phyloP scores from a whole-genome alignment of 75 land plant species.

The Selaginella moellendorffii region DNA sequence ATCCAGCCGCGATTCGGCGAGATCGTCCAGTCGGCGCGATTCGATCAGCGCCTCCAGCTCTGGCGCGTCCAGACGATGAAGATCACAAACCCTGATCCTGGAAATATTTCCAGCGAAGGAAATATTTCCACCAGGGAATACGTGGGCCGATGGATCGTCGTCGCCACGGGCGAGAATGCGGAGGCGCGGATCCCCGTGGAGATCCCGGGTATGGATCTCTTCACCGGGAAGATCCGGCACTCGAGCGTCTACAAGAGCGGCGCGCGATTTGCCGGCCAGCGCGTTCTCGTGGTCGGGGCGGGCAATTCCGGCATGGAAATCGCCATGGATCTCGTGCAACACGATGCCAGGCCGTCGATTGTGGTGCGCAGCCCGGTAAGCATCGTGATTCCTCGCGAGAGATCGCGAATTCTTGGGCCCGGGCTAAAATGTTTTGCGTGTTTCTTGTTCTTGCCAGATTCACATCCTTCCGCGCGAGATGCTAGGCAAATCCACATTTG shows the following conservation, averaged over 20 bases:
- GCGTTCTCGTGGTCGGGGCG: constrained; percentile 51
- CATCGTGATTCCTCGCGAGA: neutral
- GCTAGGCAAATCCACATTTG: constrained; percentile 50
- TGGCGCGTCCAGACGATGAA: constrained; percentile 47
- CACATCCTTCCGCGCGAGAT: constrained; percentile 64
- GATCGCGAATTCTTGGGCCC: neutral
- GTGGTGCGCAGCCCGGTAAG: constrained; percentile 41
- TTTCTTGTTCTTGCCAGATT: constrained; percentile 31
- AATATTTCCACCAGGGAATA: constrained; percentile 27
- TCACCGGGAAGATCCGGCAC: constrained; percentile 39
- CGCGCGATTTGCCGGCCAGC: constrained; percentile 19
- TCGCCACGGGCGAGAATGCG: constrained; percentile 81
- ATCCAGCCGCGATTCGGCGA: constrained; percentile 28
- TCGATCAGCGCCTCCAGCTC: constrained; percentile 3
- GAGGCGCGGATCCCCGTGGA: constrained; percentile 39
- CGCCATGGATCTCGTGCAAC: constrained; percentile 39
- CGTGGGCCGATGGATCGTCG: constrained; percentile 44
- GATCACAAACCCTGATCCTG: constrained; percentile 10
- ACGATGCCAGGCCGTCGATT: constrained; percentile 35
- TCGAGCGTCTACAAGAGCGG: constrained; percentile 41
- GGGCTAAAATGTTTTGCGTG: too few species aligned
- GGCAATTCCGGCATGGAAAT: constrained; percentile 79
- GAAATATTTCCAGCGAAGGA: too few species aligned
- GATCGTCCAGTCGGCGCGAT: constrained; percentile 34
- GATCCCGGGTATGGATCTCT: constrained; percentile 28